Evolutionary conservation across 495 filamentous ascomycete genomes (phyloP).

Genomic region (Amniculicola lignicola): DNA sequence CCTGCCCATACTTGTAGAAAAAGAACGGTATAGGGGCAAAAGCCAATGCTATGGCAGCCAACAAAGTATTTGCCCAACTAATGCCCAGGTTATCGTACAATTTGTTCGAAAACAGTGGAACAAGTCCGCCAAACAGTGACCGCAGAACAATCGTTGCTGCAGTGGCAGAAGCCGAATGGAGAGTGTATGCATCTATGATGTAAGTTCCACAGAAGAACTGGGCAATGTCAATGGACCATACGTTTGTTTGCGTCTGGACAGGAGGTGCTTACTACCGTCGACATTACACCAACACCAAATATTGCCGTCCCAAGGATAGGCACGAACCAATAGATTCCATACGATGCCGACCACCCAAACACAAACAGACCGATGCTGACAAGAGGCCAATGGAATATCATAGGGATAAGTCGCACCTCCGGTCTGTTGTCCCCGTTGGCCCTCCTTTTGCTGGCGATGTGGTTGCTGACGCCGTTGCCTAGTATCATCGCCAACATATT

Average conservation of each 20-base stretch:
- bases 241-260: too few relatives aligned
- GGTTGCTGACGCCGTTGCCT: not conserved
- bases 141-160: not conserved
- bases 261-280: not conserved
- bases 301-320: not conserved
- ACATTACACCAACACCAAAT: not conserved
- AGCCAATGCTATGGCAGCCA: not conserved
- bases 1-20: not conserved
- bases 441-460: not conserved
- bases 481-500: not conserved
- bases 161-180: not conserved
- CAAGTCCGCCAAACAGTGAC: not conserved
- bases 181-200: not conserved
- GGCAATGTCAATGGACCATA: too few relatives aligned
- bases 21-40: not conserved
- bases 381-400: slow-evolving; percentile 1
- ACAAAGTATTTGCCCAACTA: not conserved
- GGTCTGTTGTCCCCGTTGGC: slow-evolving; percentile 2
- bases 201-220: not conserved
- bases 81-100: not conserved
- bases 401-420: not conserved
- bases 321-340: not conserved
- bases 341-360: not conserved
- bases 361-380: not conserved
- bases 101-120: not conserved